Conservation (phyloP, 2,329 filamentous ascomycete species). For the Ophiostoma fasciatum region DNA sequence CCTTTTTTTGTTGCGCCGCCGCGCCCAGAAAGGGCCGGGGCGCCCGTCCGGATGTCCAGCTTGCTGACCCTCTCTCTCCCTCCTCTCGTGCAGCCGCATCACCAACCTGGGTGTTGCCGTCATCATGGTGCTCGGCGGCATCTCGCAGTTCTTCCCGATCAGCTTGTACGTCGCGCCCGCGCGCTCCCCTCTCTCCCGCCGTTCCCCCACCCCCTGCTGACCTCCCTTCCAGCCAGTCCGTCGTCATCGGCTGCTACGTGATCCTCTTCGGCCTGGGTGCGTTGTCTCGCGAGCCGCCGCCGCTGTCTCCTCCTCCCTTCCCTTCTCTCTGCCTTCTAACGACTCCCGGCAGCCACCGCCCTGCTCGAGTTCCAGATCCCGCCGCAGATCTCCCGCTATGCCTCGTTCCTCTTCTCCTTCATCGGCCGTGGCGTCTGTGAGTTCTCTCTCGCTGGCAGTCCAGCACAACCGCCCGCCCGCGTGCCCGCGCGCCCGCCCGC, state of each 20-base stretch:
- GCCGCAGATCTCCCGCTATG: slow-evolving; percentile 82
- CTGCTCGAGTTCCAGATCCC: slow-evolving; percentile 89
- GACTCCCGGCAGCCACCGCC: slow-evolving; percentile 39
- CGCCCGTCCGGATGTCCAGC: too few relatives aligned
- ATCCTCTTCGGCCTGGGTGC: slow-evolving; percentile 79
- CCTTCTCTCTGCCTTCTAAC: slow-evolving; percentile 4
- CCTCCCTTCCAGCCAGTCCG: slow-evolving; percentile 36
- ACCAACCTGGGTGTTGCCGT: slow-evolving; percentile 82
- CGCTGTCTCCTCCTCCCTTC: slow-evolving; percentile 9
- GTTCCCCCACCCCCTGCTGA: slow-evolving; percentile 1
- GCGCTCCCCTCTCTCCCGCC: slow-evolving; percentile 21
- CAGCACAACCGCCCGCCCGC: too few relatives aligned
- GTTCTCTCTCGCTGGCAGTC: too few relatives aligned
- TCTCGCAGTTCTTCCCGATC: slow-evolving; percentile 53
- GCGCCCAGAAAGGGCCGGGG: too few relatives aligned
- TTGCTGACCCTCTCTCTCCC: slow-evolving; percentile 5
- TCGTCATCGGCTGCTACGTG: slow-evolving; percentile 75
- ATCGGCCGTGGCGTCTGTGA: slow-evolving; percentile 86
- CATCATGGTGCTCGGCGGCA: slow-evolving; percentile 75
- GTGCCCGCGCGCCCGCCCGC: too few relatives aligned
- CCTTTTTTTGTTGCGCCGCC: too few relatives aligned
- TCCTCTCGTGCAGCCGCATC: slow-evolving; percentile 52
- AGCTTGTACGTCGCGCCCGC: slow-evolving; percentile 47
- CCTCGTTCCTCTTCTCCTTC: slow-evolving; percentile 96
- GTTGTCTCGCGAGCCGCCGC: too few relatives aligned